Base-by-base conservation (phyloP, 129 eudicot genomes). In the Tanacetum coccineum region DNA sequence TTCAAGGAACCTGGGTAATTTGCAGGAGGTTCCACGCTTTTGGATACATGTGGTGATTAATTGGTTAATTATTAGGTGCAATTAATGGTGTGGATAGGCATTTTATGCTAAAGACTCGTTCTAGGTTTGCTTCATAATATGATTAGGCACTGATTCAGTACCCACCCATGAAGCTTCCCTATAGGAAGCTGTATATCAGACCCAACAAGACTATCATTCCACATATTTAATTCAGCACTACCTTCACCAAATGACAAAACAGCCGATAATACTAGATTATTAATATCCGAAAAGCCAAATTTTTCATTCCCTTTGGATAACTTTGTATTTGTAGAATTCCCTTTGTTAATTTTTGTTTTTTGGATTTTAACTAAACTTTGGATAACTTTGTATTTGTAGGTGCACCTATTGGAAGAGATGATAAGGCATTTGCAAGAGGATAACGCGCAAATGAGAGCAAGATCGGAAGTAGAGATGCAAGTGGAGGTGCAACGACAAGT, bases 221-320 rank as follows among this genome's bases (percentile, higher is more conserved):
- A 81, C 12, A 76, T 50, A 70, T 81, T 81, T 67, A 74, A 69
- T 18, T 81, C 82, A 3, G 55, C 59, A 54, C 70, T 73, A 62
- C 18, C n/a, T 25, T 86, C 96, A 58, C 52, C 60, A 74, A 96
- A 80, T 0, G 84, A 69, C 17, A 68, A 77, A 78, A 84, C 66
- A 74, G 89, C 95, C 39, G 96, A 93, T 44, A 79, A 66, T 4
- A 88, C 86, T 64, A 93, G 80, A 76, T 86, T 85, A 72, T 70
- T 68, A 26, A 22, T 22, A 22, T 22, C 86, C 96, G 1, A 95
- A 89, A 80, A 86, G 78, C 70, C 55, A 75, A 51, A 56, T 40
- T 48, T 57, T 70, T 28, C 61, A 79, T 40, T 58, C 67, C 81
- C 44, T 49, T 46, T 4, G 62, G n/a, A 57, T 69, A 57, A 25